Conservation (phyloP, 768 basidiomycete genomes). For the Agaricus sinodeliciosus region DNA sequence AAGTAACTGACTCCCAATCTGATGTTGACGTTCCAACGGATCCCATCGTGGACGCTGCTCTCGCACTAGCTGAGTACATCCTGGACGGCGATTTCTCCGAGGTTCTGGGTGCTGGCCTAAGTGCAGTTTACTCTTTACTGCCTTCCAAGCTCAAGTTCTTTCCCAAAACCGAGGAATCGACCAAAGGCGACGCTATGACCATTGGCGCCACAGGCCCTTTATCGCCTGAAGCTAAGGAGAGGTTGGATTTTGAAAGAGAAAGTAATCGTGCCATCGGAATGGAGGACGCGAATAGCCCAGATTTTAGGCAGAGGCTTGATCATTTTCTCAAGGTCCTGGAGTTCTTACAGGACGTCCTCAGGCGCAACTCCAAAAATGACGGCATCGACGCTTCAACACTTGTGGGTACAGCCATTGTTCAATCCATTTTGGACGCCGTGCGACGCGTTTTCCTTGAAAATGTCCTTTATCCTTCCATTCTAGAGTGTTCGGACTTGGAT, state of each 20-base stretch:
- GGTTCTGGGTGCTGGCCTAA: slow-evolving; percentile 87
- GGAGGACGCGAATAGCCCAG: slow-evolving; percentile 69
- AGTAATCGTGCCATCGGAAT: slow-evolving; percentile 54
- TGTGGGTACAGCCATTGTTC: slow-evolving; percentile 76
- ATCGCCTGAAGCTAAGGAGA: slow-evolving; percentile 50
- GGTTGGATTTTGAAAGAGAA: slow-evolving; percentile 40
- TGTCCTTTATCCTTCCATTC: slow-evolving; percentile 85
- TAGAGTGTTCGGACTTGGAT: slow-evolving; percentile 88
- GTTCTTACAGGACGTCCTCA: slow-evolving; percentile 85
- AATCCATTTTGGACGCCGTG: slow-evolving; percentile 78
- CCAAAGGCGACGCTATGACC: slow-evolving; percentile 53
- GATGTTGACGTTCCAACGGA: slow-evolving; percentile 36
- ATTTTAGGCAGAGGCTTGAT: slow-evolving; percentile 76
- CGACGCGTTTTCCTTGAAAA: slow-evolving; percentile 87
- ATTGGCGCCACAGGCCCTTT: slow-evolving; percentile 59
- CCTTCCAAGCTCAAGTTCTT: slow-evolving; percentile 81
- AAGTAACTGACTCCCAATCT: slow-evolving; percentile 24
- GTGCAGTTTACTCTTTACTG: slow-evolving; percentile 87
- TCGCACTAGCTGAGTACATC: slow-evolving; percentile 88
- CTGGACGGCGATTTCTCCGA: slow-evolving; percentile 98
- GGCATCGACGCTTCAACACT: slow-evolving; percentile 52
- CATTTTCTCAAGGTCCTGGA: slow-evolving; percentile 88
- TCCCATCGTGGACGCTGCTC: slow-evolving; percentile 76
- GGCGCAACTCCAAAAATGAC: slow-evolving; percentile 50
- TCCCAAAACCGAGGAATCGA: slow-evolving; percentile 32